Evolutionary conservation across 179 eudicot species (phyloP).

Genomic region (Camellia oleifera): DNA sequence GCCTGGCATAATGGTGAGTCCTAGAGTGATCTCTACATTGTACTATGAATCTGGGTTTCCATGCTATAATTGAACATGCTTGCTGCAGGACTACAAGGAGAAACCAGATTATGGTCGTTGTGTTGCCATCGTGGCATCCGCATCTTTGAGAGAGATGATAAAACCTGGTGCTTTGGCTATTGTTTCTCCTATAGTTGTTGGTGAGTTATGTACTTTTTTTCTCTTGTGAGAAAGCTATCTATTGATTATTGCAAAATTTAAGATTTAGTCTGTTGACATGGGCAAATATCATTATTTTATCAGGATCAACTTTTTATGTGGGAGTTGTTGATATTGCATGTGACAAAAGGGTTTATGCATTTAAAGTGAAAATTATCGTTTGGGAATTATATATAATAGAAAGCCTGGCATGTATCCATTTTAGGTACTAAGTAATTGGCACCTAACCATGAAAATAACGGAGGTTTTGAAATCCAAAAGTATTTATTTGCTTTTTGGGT

Average conservation of each 20-base stretch:
- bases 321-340: background rate
- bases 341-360: background rate
- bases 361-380: background rate
- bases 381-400: background rate
- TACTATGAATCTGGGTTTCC: background rate
- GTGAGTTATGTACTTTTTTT: constrained; percentile 34
- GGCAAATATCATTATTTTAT: background rate
- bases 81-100: constrained; percentile 81
- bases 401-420: background rate
- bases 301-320: background rate
- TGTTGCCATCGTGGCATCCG: constrained; percentile 96
- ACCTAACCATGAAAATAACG: background rate
- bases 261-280: background rate
- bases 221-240: background rate
- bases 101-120: constrained; percentile 98
- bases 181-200: constrained; percentile 77
- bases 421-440: background rate
- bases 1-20: constrained; percentile 92
- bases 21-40: constrained; percentile 3
- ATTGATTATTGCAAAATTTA: background rate
- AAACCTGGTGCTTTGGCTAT: constrained; percentile 99
- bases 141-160: constrained; percentile 97
- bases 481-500: background rate
- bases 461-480: background rate
- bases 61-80: background rate